Percentiles rank a stretch among this genome's conserved stretches.
These are phyloP conservation scores for Apiosordaria backusii DNA, from an alignment of 495 filamentous ascomycete species.

Conservation along the genomic window DNA sequence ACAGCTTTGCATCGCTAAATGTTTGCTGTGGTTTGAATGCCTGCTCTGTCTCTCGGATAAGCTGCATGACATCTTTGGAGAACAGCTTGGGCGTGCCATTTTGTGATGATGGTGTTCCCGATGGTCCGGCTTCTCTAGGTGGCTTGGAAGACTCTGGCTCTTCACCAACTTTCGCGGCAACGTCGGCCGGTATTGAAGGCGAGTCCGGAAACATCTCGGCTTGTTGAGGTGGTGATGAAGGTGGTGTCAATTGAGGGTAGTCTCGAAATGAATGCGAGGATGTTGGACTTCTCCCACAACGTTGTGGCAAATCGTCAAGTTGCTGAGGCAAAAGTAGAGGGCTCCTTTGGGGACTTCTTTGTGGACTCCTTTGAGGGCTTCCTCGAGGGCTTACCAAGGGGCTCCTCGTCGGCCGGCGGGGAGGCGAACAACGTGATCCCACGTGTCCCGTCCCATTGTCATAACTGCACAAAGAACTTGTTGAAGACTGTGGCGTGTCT, in stretches of 20 bases:
- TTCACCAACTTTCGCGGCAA: background rate
- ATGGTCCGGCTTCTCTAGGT: background rate
- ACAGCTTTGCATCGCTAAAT: slow-evolving; percentile 32
- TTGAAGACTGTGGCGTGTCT: slow-evolving; percentile 45
- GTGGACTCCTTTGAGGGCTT: slow-evolving; percentile 20
- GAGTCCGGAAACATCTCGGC: slow-evolving; percentile 10
- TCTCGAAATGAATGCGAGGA: slow-evolving; percentile 9
- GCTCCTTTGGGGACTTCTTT: slow-evolving; percentile 27
- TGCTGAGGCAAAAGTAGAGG: slow-evolving; percentile 29
- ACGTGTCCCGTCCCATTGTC: slow-evolving; percentile 28
- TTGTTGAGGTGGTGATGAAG: slow-evolving; percentile 19
- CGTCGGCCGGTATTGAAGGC: background rate
- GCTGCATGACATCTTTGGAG: slow-evolving; percentile 38
- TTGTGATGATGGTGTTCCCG: background rate
- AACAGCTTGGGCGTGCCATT: slow-evolving; percentile 1
- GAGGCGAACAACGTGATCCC: slow-evolving; percentile 24
- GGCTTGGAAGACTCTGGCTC: slow-evolving; percentile 1
- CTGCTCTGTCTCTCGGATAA: slow-evolving; percentile 46
- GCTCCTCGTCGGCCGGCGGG: slow-evolving; percentile 20
- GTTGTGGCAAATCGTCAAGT: slow-evolving; percentile 16
- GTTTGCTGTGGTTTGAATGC: slow-evolving; percentile 39
- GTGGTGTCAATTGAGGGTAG: slow-evolving; percentile 15
- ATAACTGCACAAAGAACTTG: slow-evolving; percentile 46
- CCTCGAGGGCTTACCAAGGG: slow-evolving; percentile 14
- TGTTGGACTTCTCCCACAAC: slow-evolving; percentile 16